A percentile compares a stretch with the other conserved stretches of the same genome.
Evolutionary conservation across 1,139 yeast genomes (phyloP).

Genomic region (Suhomyces coccinellae): DNA sequence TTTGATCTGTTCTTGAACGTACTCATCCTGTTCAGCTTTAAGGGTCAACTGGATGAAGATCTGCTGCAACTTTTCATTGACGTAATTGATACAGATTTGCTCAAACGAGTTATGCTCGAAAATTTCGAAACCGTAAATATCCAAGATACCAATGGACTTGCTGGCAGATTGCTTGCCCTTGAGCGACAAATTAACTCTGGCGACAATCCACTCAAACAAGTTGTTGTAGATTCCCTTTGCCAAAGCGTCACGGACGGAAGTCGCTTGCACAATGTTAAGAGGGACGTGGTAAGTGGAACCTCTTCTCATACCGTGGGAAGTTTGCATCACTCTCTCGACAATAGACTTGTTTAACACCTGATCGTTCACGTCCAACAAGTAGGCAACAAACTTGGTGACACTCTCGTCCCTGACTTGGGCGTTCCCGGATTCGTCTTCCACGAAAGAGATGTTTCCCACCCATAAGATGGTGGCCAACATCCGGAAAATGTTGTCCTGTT

Average conservation of each 20-base stretch:
- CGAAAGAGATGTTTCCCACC: constrained; percentile 90
- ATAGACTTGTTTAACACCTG: constrained; percentile 66
- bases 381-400: constrained; percentile 92
- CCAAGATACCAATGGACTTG: constrained; percentile 88
- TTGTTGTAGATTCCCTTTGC: constrained; percentile 94
- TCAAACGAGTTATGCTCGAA: constrained; percentile 96
- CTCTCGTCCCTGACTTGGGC: constrained; percentile 78
- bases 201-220: constrained; percentile 97
- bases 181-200: constrained; percentile 76
- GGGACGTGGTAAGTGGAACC: constrained; percentile 97
- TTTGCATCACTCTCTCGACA: constrained; percentile 82
- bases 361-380: constrained; percentile 78
- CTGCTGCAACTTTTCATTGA: constrained; percentile 95
- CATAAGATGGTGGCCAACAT: constrained; percentile 84
- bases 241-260: constrained; percentile 90
- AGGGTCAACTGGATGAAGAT: constrained; percentile 93
- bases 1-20: constrained; percentile 88
- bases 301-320: constrained; percentile 82
- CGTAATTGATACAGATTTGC: constrained; percentile 95
- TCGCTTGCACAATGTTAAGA: constrained; percentile 86
- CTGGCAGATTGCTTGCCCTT: constrained; percentile 42
- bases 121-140: constrained; percentile 97
- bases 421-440: constrained; percentile 85
- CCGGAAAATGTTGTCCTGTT: constrained; percentile 89
- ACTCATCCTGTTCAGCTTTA: constrained; percentile 97